phyloP scores from a whole-genome alignment of 2,329 filamentous ascomycete species.

The Hymenoscyphus albidus region DNA sequence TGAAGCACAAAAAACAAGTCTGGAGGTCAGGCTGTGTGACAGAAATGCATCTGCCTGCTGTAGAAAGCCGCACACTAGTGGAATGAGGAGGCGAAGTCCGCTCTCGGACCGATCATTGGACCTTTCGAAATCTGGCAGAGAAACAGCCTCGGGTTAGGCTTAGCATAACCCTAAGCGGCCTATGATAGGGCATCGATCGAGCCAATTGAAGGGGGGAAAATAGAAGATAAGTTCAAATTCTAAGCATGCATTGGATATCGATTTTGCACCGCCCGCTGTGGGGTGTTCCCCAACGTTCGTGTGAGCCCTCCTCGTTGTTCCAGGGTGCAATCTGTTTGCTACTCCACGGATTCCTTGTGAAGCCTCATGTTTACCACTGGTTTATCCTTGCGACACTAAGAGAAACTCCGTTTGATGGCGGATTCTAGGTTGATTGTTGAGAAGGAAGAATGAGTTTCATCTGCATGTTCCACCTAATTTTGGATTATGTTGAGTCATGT shows the following conservation, averaged over 20 bases:
- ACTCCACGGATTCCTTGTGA: too few species aligned
- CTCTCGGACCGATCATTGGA: background rate
- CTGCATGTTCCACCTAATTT: too few species aligned
- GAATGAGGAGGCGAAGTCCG: background rate
- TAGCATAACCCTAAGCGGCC: background rate
- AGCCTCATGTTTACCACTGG: too few species aligned
- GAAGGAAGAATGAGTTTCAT: too few species aligned
- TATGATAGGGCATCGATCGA: background rate
- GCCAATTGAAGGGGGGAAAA: background rate
- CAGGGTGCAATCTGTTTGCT: too few species aligned
- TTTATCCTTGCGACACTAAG: too few species aligned
- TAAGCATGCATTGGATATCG: background rate
- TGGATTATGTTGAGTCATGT: too few species aligned
- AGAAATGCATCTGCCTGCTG: constrained; percentile 2
- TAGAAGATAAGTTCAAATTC: background rate
- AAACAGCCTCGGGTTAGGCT: background rate
- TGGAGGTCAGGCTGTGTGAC: background rate
- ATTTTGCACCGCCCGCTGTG: background rate
- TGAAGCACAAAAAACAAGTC: background rate
- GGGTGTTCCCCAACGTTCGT: background rate
- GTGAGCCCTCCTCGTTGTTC: too few species aligned
- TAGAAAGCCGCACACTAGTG: too few species aligned
- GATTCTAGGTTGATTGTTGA: too few species aligned
- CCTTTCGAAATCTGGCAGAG: constrained; percentile 2
- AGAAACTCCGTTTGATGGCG: too few species aligned